A percentile compares a stretch with the other conserved stretches of the same genome.
Evolutionary conservation across 1,284 basidiomycete species (phyloP).

Genomic region (Cryptococcus sp.): DNA sequence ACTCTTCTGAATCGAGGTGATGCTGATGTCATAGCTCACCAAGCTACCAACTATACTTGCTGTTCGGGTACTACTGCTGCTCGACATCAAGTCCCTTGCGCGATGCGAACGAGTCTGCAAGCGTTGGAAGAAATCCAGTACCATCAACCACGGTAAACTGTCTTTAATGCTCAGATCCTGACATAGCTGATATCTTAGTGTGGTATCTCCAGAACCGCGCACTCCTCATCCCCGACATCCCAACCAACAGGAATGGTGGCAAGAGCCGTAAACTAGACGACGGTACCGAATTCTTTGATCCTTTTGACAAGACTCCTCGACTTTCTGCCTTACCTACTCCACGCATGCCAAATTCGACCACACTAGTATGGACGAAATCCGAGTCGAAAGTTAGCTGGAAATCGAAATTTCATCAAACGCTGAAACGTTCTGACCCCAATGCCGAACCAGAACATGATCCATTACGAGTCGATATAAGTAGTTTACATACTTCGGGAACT

Average conservation of each 20-base stretch:
- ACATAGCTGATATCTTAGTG: slow-evolving; percentile 52
- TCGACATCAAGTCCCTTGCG: slow-evolving; percentile 66
- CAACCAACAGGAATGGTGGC: slow-evolving; percentile 14
- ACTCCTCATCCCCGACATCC: slow-evolving; percentile 37
- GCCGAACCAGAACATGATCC: slow-evolving; percentile 36
- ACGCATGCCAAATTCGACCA: slow-evolving; percentile 50
- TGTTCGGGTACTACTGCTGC: slow-evolving; percentile 65
- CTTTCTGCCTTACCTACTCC: slow-evolving; percentile 51
- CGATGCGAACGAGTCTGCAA: slow-evolving; percentile 71
- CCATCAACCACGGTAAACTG: slow-evolving; percentile 75
- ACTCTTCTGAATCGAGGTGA: not conserved
- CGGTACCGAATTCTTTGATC: slow-evolving; percentile 46
- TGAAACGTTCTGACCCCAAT: slow-evolving; percentile 35
- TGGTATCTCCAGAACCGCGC: slow-evolving; percentile 72
- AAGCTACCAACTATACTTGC: slow-evolving; percentile 72
- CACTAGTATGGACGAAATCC: slow-evolving; percentile 49
- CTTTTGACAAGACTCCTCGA: slow-evolving; percentile 48
- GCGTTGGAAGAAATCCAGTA: slow-evolving; percentile 82
- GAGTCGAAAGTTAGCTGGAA: slow-evolving; percentile 46
- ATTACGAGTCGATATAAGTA: slow-evolving; percentile 38
- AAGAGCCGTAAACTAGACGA: slow-evolving; percentile 49
- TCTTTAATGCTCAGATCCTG: slow-evolving; percentile 1
- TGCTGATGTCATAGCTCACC: slow-evolving; percentile 51
- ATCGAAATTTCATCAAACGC: slow-evolving; percentile 33
- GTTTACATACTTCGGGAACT: slow-evolving; percentile 58